These are phyloP conservation scores for Chalara sp. DNA, from an alignment of 2,329 filamentous ascomycete species.

Conservation along the genomic window DNA sequence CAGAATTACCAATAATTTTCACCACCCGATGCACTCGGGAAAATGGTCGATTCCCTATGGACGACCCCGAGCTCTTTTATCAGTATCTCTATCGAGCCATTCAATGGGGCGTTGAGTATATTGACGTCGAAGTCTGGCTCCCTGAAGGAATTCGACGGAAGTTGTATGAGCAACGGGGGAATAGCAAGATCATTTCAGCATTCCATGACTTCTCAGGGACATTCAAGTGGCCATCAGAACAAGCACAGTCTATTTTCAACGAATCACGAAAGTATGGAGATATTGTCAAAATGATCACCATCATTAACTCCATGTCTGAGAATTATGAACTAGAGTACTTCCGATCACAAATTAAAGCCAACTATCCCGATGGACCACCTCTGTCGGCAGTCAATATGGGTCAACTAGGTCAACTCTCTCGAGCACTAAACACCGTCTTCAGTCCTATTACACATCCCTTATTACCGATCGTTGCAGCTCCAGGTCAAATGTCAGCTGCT, in stretches of 20 bases:
- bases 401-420: conserved; percentile 75
- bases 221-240: conserved; percentile 74
- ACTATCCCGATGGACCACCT: conserved; percentile 62
- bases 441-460: conserved; percentile 83
- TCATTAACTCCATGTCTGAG: conserved; percentile 74
- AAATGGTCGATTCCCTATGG: conserved; percentile 81
- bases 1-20: conserved; percentile 85
- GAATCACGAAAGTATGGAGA: conserved; percentile 70
- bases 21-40: conserved; percentile 77
- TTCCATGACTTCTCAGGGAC: conserved; percentile 83
- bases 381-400: conserved; percentile 86
- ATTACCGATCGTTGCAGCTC: conserved; percentile 76
- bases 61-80: conserved; percentile 67
- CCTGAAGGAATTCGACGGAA: conserved; percentile 66
- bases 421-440: conserved; percentile 79
- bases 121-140: conserved; percentile 84
- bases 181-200: conserved; percentile 82
- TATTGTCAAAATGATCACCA: conserved; percentile 86
- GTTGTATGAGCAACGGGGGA: conserved; percentile 64
- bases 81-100: conserved; percentile 77
- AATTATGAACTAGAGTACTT: conserved; percentile 91
- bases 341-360: conserved; percentile 64
- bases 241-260: conserved; percentile 66
- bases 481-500: conserved; percentile 77
- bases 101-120: conserved; percentile 85